Conservation (phyloP, 2,329 filamentous ascomycete species). For the Monosporascus sp. region DNA sequence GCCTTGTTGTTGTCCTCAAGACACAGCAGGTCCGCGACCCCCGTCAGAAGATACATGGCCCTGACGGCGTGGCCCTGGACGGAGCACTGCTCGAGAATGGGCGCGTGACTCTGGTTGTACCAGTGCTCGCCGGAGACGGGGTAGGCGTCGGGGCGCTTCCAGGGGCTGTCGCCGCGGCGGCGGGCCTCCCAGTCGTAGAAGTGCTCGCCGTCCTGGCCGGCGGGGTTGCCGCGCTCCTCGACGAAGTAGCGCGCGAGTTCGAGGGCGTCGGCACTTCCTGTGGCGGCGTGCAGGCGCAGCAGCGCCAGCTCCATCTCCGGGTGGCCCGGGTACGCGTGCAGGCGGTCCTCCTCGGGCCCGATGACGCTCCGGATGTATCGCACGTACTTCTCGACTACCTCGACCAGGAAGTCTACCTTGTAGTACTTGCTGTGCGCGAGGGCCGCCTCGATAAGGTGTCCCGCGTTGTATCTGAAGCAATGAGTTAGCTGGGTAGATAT, state of each 20-base stretch:
- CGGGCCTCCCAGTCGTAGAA: slow-evolving; percentile 51
- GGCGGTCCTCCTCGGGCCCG: slow-evolving; percentile 42
- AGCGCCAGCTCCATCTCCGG: slow-evolving; percentile 47
- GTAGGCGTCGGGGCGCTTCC: slow-evolving; percentile 42
- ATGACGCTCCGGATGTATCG: slow-evolving; percentile 45
- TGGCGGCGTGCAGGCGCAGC: slow-evolving; percentile 30
- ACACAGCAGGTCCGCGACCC: slow-evolving; percentile 48
- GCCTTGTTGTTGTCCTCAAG: slow-evolving; percentile 19
- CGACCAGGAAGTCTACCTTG: slow-evolving; percentile 44
- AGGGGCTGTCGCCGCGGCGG: slow-evolving; percentile 42
- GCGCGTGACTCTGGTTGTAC: slow-evolving; percentile 53
- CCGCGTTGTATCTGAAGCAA: slow-evolving; percentile 46
- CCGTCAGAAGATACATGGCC: slow-evolving; percentile 55
- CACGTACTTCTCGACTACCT: slow-evolving; percentile 49
- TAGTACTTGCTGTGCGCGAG: slow-evolving; percentile 50
- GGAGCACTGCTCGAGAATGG: slow-evolving; percentile 46
- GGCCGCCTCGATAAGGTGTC: slow-evolving; percentile 57
- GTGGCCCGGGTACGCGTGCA: slow-evolving; percentile 56
- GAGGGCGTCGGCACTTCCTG: slow-evolving; percentile 30
- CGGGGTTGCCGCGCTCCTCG: slow-evolving; percentile 49
- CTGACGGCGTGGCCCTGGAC: slow-evolving; percentile 56
- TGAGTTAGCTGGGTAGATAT: too few species aligned
- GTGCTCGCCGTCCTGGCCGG: slow-evolving; percentile 40
- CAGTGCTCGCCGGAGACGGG: slow-evolving; percentile 33
- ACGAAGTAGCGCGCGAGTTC: slow-evolving; percentile 52